Evolutionary conservation across 2,329 filamentous ascomycete species (phyloP).

Genomic region (Verticillium albo-atrum): DNA sequence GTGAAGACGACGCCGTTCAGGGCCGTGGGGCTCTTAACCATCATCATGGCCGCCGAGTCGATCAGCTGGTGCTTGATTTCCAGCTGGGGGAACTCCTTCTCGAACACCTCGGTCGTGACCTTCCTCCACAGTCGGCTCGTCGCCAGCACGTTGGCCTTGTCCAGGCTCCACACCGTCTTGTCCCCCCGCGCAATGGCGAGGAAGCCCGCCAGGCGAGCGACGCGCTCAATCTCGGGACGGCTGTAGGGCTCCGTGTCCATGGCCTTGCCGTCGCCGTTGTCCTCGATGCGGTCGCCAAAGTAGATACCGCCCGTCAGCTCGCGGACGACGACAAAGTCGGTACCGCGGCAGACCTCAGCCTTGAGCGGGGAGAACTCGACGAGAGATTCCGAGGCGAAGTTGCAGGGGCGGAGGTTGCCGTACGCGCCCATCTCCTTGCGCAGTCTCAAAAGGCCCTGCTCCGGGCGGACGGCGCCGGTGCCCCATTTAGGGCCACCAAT

Average conservation of each 20-base stretch:
- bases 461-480: constrained; percentile 79
- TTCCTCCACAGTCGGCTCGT: constrained; percentile 87
- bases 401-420: constrained; percentile 93
- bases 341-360: constrained; percentile 76
- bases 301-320: constrained; percentile 93
- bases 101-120: constrained; percentile 79
- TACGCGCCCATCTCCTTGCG: constrained; percentile 93
- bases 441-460: constrained; percentile 85
- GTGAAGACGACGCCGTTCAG: constrained; percentile 91
- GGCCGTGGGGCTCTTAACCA: constrained; percentile 87
- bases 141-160: constrained; percentile 96
- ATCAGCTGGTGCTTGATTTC: constrained; percentile 86
- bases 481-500: constrained; percentile 98
- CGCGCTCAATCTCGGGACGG: constrained; percentile 78
- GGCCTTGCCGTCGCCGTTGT: constrained; percentile 68
- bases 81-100: constrained; percentile 82
- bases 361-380: constrained; percentile 85
- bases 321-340: constrained; percentile 88
- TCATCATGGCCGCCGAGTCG: constrained; percentile 94
- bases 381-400: constrained; percentile 84
- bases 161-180: constrained; percentile 73
- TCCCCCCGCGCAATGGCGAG: constrained; percentile 71
- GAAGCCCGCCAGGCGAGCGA: constrained; percentile 76
- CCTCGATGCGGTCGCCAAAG: constrained; percentile 85
- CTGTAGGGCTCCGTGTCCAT: constrained; percentile 87